Evolutionary conservation across 2,329 filamentous ascomycete species (phyloP), one percentile per base, ranked within the genome.

Genomic region (Fusarium begoniae): DNA sequence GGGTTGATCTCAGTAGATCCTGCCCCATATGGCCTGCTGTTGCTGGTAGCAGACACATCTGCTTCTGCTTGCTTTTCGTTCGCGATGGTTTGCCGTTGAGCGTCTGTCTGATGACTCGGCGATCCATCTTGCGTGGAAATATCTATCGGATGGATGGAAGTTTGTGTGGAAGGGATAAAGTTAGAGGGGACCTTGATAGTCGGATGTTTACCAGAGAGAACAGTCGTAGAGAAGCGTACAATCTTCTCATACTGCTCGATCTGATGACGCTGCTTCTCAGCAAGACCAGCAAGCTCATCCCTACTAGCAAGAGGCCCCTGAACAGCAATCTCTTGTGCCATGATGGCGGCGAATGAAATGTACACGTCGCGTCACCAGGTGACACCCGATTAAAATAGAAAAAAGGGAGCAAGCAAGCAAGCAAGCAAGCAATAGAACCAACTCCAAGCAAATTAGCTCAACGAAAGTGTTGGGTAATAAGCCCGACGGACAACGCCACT

Each of bases 231-330:
- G 82, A 98, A 91, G 76, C 87, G 90, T 79, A 97, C 82, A 79
- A 98, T 93, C 84, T 92, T 94, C 80, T 92, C 89, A 85, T 94
- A 96, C 83, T 95, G 90, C 59, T 86, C 83, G 56, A 92, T 83
- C 79, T 92, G 90, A 78, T 87, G 85, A 66, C 86, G 80, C 75
- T 90, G 87, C 69, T 87, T 85, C 70, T 86, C 80, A 63, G 84
- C 81, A 41, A 79, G 80, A 70, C 55, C 54, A 51, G 77, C 67
- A 76, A 83, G 74, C 32, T 62, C 60, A 63, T 62, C 47, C 53
- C 57, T 70, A 43, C 67, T 73, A 68, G 53, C 55, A 43, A 73
- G 48, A 64, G 69, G 57, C 43, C 65, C 69, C 50, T 63, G 63
- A 57, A 69, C 51, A 58, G 62, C 69, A 65, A 72, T 73, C 43